Conservation (phyloP, 208 protist species). For the Porcisia deanei region DNA sequence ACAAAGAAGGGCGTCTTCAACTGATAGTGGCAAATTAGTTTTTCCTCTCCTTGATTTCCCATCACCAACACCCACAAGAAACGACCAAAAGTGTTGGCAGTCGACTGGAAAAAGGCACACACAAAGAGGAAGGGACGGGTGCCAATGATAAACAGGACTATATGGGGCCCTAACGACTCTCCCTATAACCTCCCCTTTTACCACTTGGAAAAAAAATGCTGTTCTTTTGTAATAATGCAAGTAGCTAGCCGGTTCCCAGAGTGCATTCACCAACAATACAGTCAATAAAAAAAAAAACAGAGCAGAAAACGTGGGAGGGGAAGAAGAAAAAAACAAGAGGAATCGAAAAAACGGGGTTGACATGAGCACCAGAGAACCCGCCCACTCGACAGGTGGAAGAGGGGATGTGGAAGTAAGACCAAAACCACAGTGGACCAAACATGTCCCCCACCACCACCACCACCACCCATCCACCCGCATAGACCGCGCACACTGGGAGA, state of each 20-base stretch:
- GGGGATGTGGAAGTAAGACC: neutral
- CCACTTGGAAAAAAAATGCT: neutral
- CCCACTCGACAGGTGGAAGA: neutral
- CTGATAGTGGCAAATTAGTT: neutral
- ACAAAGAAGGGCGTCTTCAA: neutral
- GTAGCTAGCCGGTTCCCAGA: neutral
- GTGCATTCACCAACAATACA: neutral
- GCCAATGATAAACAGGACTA: neutral
- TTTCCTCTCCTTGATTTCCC: too few species aligned
- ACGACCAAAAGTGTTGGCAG: neutral
- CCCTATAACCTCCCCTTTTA: neutral
- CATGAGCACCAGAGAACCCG: neutral
- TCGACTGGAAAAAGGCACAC: constrained; percentile 17
- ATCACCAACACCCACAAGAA: neutral
- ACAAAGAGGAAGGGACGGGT: neutral
- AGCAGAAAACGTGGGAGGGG: neutral
- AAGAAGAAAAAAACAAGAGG: constrained; percentile 13
- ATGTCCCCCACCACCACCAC: neutral
- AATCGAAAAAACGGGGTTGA: neutral
- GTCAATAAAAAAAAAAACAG: too few species aligned
- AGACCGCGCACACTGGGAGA: neutral
- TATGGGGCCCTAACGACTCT: neutral
- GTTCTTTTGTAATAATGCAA: neutral
- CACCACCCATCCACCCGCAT: neutral
- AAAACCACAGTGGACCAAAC: constrained; percentile 3